Evolutionary conservation across 1,139 yeast genomes (phyloP), one percentile per base, ranked within the genome.

Genomic region (Citeromyces siamensis): DNA sequence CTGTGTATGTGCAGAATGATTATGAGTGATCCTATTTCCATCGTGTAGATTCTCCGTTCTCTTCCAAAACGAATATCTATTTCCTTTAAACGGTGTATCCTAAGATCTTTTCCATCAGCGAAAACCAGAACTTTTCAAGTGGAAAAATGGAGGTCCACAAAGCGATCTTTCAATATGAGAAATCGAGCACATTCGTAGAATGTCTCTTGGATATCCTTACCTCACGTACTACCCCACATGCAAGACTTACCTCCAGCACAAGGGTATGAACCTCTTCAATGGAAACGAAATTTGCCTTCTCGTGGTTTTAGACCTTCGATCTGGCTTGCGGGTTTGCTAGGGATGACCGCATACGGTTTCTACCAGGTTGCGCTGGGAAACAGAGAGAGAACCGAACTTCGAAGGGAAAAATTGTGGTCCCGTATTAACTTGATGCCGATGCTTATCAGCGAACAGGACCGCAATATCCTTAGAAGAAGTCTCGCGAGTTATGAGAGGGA

Each of bases 191-290:
- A n/a, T n/a, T n/a, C n/a, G n/a, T n/a, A n/a, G n/a, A n/a, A n/a
- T n/a, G n/a, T n/a, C n/a, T n/a, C n/a, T n/a, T n/a, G n/a, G n/a
- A n/a, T n/a, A n/a, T n/a, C n/a, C n/a, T 18, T 19, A 7, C 12
- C 16, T 19, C 14, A 22, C 19, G 19, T 16, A 14, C 19, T 19
- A 19, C 23, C 22, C 23, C 23, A 5, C 23, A 32, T 32, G 23
- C 95, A 84, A 68, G 95, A 84, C 54, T 66, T 84, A 54, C 94
- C 95, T 54, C 95, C 95, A 44, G 66, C 73, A 49, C 86, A 84
- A 44, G 94, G 94, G 49, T 84, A 83, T 51, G 88, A 79, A 47
- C 81, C 84, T 37, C 72, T 84, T 42, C 95, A 84, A 63, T 84
- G 94, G 94, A 81, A 79, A 63, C 73, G 94, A 59, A 80, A 83